phyloP scores from a whole-genome alignment of 768 basidiomycete species.

The Cyclocybe cylindracea region DNA sequence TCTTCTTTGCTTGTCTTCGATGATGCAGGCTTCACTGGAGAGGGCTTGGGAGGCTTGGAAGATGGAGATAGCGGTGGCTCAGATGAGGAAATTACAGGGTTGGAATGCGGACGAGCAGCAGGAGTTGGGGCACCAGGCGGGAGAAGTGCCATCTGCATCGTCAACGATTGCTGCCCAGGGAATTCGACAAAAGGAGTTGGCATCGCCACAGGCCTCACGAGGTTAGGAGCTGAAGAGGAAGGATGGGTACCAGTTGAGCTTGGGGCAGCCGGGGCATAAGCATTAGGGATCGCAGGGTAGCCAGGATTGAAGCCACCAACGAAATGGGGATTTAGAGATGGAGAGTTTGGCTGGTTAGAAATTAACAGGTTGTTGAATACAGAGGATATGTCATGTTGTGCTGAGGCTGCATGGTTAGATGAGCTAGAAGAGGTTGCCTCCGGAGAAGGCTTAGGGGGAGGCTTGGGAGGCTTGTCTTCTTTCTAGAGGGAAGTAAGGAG shows the following conservation, averaged over 20 bases:
- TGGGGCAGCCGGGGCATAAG: background rate
- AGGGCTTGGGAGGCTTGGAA: slow-evolving; percentile 13
- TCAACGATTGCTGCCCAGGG: slow-evolving; percentile 29
- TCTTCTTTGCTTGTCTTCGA: slow-evolving; percentile 3
- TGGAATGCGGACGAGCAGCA: slow-evolving; percentile 34
- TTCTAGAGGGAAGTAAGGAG: slow-evolving; percentile 4
- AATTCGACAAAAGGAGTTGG: slow-evolving; percentile 34
- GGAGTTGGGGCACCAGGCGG: slow-evolving; percentile 19
- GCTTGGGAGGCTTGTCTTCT: slow-evolving; percentile 10
- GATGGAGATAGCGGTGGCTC: slow-evolving; percentile 12
- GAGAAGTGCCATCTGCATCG: slow-evolving; percentile 40
- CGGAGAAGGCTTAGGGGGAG: slow-evolving; percentile 14
- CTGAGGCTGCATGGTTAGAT: background rate
- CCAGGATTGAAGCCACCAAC: slow-evolving; percentile 51
- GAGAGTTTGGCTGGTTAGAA: slow-evolving; percentile 8
- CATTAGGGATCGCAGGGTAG: slow-evolving; percentile 5
- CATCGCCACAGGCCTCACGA: slow-evolving; percentile 28
- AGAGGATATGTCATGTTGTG: slow-evolving; percentile 17
- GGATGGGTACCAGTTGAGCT: slow-evolving; percentile 14
- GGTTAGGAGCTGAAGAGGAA: slow-evolving; percentile 13
- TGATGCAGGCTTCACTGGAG: slow-evolving; percentile 13
- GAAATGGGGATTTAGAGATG: slow-evolving; percentile 27
- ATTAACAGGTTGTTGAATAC: slow-evolving; percentile 29
- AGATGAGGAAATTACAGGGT: slow-evolving; percentile 17
- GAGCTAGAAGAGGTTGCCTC: background rate